phyloP scores from a whole-genome alignment of 495 filamentous ascomycete species.

The Neurospora sp. region DNA sequence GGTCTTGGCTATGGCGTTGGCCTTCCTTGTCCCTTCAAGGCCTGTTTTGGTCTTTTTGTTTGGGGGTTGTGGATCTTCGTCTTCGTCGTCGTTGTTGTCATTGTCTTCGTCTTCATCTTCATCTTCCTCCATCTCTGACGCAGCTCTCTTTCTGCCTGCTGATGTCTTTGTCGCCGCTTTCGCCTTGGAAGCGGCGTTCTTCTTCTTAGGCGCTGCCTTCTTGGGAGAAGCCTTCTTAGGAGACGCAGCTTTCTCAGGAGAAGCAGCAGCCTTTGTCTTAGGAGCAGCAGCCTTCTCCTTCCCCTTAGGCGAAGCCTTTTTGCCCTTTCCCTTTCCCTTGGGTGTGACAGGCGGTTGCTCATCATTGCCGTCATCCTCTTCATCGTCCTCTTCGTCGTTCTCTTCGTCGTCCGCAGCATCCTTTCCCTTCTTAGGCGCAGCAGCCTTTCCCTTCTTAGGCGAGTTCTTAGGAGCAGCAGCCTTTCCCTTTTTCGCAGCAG shows the following conservation, averaged over 20 bases:
- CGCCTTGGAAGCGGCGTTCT: background rate
- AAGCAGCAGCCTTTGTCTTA: background rate
- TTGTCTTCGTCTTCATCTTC: background rate
- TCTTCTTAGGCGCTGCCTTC: background rate
- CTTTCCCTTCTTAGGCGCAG: background rate
- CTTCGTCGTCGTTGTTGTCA: background rate
- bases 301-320: background rate
- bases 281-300: background rate
- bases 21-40: no score
- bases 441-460: background rate
- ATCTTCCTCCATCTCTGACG: background rate
- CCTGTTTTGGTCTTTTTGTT: background rate
- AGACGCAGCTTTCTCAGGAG: background rate
- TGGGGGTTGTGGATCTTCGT: background rate
- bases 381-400: background rate
- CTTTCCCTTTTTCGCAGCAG: background rate
- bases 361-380: background rate
- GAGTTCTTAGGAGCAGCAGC: background rate
- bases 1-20: background rate
- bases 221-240: background rate
- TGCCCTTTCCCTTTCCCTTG: background rate
- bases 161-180: background rate
- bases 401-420: background rate
- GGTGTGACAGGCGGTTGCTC: background rate
- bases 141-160: background rate